Evolutionary conservation across 768 basidiomycete species (phyloP), one percentile per base, ranked within the genome.

Genomic region (Collybia mongolica): DNA sequence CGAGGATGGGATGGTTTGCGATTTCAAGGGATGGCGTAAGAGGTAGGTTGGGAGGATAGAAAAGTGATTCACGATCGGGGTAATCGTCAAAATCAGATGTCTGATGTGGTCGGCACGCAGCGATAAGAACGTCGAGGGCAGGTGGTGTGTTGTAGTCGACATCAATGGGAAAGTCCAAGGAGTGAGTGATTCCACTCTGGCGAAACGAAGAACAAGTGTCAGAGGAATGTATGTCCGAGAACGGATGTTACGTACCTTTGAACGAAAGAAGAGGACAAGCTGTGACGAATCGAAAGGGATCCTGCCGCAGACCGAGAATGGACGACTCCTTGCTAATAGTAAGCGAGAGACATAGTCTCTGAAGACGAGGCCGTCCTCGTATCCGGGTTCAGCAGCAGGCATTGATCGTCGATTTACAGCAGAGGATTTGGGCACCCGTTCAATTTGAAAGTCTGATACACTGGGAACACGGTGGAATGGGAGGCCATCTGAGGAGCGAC

Each of bases 161-260:
- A 58, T 91, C 86, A 52, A 92, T 80, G 4, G 90, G 90, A 61
- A 91, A 91, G 62, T 90, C 87, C 18, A 92, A 75, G 7, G 88
- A 85, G 61, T 92, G 87, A 0, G 86, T 83, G 53, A 88, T 86
- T 26, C 86, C 88, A 53, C 82, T 83, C 89, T 92, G 54, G 42
- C 28, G 6, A 38, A n/a, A 32, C 24, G 44, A 24, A 46, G 24
- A 23, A 11, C 49, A 22, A 41, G 32, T 7, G 47, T 62, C 41
- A 53, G 48, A 26, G 17, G 7, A 35, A 37, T 35, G 36, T 6
- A 38, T 38, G 26, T 8, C 11, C 7, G 32, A 39, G 35, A 32
- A 42, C 23, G 35, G 6, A 39, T 38, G 26, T 11, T 18, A 64
- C 76, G 37, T 55, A 84, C 90, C 79, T 87, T 86, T 36, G 87